These are phyloP conservation scores for Sideroxylon spinosum DNA, from an alignment of 179 eudicot species.

Conservation along the genomic window DNA sequence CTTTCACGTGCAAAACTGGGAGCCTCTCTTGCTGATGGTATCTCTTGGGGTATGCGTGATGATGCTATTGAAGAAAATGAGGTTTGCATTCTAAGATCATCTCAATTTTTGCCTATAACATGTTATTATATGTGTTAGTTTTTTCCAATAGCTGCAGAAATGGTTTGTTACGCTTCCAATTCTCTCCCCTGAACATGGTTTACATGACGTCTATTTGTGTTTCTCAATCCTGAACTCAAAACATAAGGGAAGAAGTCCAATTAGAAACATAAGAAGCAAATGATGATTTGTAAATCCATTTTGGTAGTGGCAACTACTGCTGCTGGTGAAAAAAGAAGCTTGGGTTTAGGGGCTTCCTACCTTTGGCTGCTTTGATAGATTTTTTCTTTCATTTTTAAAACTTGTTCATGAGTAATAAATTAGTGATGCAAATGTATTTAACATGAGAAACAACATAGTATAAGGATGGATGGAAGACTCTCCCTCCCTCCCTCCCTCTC, in stretches of 20 bases:
- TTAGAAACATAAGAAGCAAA: neutral
- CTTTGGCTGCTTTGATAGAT: neutral
- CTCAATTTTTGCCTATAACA: conserved; percentile 1
- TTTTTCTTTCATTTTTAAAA: neutral
- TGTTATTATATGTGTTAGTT: neutral
- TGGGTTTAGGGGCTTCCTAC: neutral
- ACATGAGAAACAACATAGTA: neutral
- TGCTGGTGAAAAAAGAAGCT: neutral
- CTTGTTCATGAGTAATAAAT: neutral
- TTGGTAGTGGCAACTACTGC: neutral
- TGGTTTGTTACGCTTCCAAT: neutral
- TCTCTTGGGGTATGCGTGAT: conserved; percentile 96
- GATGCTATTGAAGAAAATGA: conserved; percentile 95
- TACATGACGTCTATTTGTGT: neutral
- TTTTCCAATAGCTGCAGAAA: neutral
- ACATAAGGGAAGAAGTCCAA: neutral
- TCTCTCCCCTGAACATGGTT: neutral
- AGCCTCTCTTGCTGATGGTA: conserved; percentile 88
- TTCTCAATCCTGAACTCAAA: neutral
- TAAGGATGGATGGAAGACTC: neutral
- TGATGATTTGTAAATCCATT: neutral
- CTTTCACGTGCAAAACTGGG: conserved; percentile 69
- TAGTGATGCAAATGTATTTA: neutral
- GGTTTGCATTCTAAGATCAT: conserved; percentile 41
- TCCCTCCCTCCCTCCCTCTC: neutral